These are phyloP conservation scores for Neurospora sublineolata DNA, from an alignment of 495 filamentous ascomycete species.

Conservation along the genomic window DNA sequence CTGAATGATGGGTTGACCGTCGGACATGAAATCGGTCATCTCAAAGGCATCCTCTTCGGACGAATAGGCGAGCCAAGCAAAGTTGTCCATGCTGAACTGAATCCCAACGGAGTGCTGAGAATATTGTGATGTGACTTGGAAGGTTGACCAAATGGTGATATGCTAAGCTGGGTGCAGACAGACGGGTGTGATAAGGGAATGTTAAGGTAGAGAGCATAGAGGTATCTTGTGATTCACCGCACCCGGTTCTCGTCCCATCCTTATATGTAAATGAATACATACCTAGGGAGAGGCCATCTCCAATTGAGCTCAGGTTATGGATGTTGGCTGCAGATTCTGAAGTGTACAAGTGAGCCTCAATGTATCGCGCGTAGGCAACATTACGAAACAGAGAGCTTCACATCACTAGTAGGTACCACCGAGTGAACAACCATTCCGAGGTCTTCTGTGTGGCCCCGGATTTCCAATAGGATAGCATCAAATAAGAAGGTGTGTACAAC, in stretches of 20 bases:
- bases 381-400: no score
- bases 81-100: not conserved
- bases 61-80: not conserved
- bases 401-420: no score
- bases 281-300: not conserved
- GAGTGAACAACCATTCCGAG: no score
- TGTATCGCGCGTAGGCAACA: not conserved
- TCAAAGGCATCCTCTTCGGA: not conserved
- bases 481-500: no score
- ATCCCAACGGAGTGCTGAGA: not conserved
- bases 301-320: not conserved
- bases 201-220: not conserved
- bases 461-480: no score
- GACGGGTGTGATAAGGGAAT: not conserved
- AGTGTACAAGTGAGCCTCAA: not conserved
- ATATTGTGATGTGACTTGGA: not conserved
- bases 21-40: not conserved
- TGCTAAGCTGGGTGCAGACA: not conserved
- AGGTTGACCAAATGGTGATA: not conserved
- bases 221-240: no score
- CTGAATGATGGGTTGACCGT: not conserved
- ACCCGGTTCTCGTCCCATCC: not conserved
- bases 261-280: not conserved
- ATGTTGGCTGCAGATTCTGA: not conserved
- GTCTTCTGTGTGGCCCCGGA: no score